Evolutionary conservation across 2,329 filamentous ascomycete genomes (phyloP).

Genomic region (Colletotrichum acutatum): DNA sequence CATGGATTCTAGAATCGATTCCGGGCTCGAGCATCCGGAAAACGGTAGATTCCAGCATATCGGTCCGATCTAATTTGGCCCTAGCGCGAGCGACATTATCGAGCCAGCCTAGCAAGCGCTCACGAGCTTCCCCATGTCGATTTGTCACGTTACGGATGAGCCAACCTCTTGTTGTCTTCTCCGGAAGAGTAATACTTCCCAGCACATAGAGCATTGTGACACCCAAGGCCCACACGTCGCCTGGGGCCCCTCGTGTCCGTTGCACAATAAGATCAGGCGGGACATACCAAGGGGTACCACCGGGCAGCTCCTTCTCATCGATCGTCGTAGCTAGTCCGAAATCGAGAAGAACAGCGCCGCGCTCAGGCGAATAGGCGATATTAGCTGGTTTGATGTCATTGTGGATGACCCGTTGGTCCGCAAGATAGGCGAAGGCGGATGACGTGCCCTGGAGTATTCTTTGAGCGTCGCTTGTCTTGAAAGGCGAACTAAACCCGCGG

Average conservation of each 20-base stretch:
- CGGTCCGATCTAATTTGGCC: too few relatives aligned
- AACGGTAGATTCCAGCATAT: background rate
- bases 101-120: background rate
- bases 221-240: conserved; percentile 32
- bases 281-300: conserved; percentile 34
- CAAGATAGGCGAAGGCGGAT: conserved; percentile 13
- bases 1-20: too few relatives aligned
- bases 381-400: conserved; percentile 33
- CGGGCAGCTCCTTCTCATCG: background rate
- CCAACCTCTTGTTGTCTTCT: background rate
- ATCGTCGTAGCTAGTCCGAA: conserved; percentile 22
- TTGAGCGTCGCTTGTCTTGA: background rate
- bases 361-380: conserved; percentile 19
- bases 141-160: background rate
- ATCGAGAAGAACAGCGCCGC: conserved; percentile 25
- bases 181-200: background rate
- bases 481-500: background rate
- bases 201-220: conserved; percentile 34
- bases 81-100: too few relatives aligned
- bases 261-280: conserved; percentile 19
- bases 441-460: conserved; percentile 14
- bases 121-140: background rate
- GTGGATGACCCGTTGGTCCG: conserved; percentile 1
- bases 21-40: too few relatives aligned
- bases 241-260: background rate